These are phyloP conservation scores for Geotrichum phurueaensis DNA, from an alignment of 1,139 yeast genomes.

Conservation along the genomic window DNA sequence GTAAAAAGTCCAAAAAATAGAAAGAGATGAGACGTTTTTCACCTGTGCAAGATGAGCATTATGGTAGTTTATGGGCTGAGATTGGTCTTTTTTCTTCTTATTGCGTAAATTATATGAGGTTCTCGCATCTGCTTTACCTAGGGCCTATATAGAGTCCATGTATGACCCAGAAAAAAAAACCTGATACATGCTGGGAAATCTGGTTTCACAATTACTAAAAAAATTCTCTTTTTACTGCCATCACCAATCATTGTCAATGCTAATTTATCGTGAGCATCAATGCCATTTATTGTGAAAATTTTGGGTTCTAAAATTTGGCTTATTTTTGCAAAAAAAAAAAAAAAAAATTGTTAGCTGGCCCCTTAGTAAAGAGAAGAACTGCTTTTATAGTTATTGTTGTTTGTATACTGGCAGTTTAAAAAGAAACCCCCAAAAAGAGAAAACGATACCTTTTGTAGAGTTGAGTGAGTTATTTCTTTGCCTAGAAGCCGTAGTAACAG, in stretches of 20 bases:
- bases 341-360: no score
- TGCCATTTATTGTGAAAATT: no score
- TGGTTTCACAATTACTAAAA: no score
- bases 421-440: background rate
- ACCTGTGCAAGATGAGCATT: background rate
- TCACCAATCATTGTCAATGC: no score
- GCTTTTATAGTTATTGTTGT: background rate
- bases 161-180: background rate
- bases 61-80: background rate
- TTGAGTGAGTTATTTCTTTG: background rate
- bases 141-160: background rate
- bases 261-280: no score
- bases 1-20: no score
- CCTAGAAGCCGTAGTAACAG: background rate
- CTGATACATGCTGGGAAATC: background rate
- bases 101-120: background rate
- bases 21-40: background rate
- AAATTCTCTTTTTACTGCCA: no score
- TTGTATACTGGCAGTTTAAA: background rate
- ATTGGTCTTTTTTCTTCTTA: background rate
- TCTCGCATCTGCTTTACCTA: no score
- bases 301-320: no score
- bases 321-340: no score
- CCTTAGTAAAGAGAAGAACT: no score
- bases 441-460: background rate